phyloP scores from a whole-genome alignment of 495 filamentous ascomycete species.

The Talaromyces borbonicus region DNA sequence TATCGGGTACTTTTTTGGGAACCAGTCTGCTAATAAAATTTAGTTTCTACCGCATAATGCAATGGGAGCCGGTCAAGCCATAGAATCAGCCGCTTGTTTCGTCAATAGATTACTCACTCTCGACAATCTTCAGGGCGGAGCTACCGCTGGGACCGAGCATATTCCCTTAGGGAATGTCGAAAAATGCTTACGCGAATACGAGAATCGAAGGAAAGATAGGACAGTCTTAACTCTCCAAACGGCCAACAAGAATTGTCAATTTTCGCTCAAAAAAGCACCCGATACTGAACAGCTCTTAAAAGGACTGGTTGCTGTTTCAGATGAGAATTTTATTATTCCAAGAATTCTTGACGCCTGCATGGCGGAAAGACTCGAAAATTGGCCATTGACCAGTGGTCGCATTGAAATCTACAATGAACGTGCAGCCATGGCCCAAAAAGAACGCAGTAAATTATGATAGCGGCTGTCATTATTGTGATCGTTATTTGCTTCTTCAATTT shows the following conservation, averaged over 20 bases:
- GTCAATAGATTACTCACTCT: neutral
- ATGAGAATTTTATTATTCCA: neutral
- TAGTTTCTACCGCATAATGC: constrained; percentile 1
- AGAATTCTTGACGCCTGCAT: neutral
- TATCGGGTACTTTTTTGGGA: neutral
- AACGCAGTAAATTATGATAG: no score
- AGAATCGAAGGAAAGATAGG: no score
- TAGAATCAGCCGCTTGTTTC: neutral
- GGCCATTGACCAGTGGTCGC: neutral
- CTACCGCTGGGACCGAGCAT: no score
- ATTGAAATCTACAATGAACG: neutral
- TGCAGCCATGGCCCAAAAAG: neutral
- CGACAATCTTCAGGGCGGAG: neutral
- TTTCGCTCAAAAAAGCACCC: neutral
- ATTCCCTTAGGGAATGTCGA: neutral
- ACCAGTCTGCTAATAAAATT: neutral
- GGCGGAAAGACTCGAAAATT: neutral
- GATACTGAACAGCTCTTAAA: neutral
- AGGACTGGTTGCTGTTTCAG: neutral
- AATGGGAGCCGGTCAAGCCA: neutral
- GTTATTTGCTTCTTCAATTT: no score
- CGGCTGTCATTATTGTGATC: no score
- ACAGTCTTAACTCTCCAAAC: neutral
- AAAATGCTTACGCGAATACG: neutral
- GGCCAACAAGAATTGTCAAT: neutral